Evolutionary conservation across 1,284 basidiomycete species (phyloP), one percentile per base, ranked within the genome.

Genomic region (Rhodotorula sp.): DNA sequence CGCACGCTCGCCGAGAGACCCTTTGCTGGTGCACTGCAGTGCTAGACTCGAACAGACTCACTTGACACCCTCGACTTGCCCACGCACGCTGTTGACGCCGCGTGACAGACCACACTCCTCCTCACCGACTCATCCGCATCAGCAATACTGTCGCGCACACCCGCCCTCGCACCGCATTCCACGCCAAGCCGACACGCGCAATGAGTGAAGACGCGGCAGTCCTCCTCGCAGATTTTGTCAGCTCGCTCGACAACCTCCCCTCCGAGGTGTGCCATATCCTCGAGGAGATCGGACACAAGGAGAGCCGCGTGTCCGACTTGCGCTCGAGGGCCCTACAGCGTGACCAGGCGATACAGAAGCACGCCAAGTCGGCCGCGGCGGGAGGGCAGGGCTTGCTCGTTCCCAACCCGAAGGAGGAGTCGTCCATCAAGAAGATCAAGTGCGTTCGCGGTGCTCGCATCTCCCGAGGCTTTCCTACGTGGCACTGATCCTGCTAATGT

Each of bases 231-330:
- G 77, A 78, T 67, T 77, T 78, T 66, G 73, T 78, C 58, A 66
- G 62, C 36, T 74, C 73, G 30, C 72, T 78, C 64, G 77, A 78
- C 70, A 78, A 78, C 66, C 63, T 78, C 30, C 77, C 77, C 9
- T 66, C 67, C 54, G 77, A 78, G 56, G 76, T 77, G 10, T 72
- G 71, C 39, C 76, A 76, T 72, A 74, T 78, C 64, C 73, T 78
- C 32, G 71, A 74, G 47, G 77, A 76, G 62, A 77, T 77, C 51
- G 64, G 71, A 9, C 71, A 76, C 71, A 78, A 77, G 67, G 77
- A 78, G 47, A 71, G 67, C 7, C 60, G 71, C 44, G 66, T 72
- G 15, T 71, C 70, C 52, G 76, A 77, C 67, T 48, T 75, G 17
- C 57, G 56, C 22, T 62, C 65, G 58, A 64, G 70, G 56, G 72